Percentiles rank a stretch among this genome's conserved stretches.
phyloP scores from a whole-genome alignment of 768 basidiomycete genomes.

The Suillus hirtellus region DNA sequence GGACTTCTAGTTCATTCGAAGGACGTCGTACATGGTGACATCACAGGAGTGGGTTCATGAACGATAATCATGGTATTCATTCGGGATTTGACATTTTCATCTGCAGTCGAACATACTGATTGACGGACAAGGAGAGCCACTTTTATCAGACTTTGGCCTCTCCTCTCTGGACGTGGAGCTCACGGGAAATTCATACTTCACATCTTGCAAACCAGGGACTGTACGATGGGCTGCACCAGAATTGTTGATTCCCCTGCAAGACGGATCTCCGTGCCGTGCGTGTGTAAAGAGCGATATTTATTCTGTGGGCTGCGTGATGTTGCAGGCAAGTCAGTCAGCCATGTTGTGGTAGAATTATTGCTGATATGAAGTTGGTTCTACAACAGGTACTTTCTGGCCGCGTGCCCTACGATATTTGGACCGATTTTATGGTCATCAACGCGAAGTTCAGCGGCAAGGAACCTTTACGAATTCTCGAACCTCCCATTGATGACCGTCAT shows the following conservation, averaged over 20 bases:
- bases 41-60: constrained; percentile 10
- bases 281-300: constrained; percentile 19
- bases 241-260: constrained; percentile 8
- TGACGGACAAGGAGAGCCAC: constrained; percentile 2
- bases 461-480: neutral
- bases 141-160: constrained; percentile 41
- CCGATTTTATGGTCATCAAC: constrained; percentile 3
- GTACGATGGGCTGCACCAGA: constrained; percentile 22
- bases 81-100: neutral
- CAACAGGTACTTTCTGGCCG: constrained; percentile 10
- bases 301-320: constrained; percentile 24
- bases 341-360: neutral
- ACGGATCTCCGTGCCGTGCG: neutral
- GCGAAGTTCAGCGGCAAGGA: constrained; percentile 1
- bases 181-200: constrained; percentile 26
- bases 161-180: constrained; percentile 41
- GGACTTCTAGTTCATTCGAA: constrained; percentile 10
- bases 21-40: constrained; percentile 12
- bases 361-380: neutral
- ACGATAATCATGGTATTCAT: neutral
- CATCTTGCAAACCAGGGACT: constrained; percentile 13
- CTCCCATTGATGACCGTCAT: constrained; percentile 7
- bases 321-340: constrained; percentile 16
- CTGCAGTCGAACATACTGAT: constrained; percentile 16
- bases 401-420: constrained; percentile 8